These are phyloP conservation scores for Esteya vermicola DNA, from an alignment of 2,329 filamentous ascomycete genomes.

Conservation along the genomic window DNA sequence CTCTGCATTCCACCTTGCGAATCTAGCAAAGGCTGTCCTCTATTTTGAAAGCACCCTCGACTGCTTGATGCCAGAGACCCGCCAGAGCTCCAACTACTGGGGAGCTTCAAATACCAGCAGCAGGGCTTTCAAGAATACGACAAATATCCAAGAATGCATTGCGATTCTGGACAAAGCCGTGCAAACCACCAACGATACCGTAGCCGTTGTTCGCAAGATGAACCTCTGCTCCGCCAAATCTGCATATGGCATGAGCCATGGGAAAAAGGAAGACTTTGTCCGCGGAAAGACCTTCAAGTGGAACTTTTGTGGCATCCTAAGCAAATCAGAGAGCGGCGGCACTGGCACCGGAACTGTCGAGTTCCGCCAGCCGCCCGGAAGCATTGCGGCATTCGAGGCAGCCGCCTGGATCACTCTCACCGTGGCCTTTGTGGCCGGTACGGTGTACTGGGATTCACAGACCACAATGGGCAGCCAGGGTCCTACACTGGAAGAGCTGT, in stretches of 20 bases:
- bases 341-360: conserved; percentile 18
- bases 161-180: conserved; percentile 12
- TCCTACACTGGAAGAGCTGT: conserved; percentile 13
- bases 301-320: conserved; percentile 19
- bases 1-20: conserved; percentile 12
- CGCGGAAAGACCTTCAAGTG: conserved; percentile 26
- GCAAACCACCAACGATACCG: conserved; percentile 10
- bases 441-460: conserved; percentile 7
- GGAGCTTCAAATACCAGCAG: conserved; percentile 20
- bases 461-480: conserved; percentile 6
- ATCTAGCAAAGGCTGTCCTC: conserved; percentile 18
- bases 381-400: conserved; percentile 16
- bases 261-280: conserved; percentile 19
- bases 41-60: conserved; percentile 22
- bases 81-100: conserved; percentile 18
- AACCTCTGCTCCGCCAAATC: conserved; percentile 18
- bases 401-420: conserved; percentile 18
- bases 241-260: conserved; percentile 17
- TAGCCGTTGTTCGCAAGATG: conserved; percentile 13
- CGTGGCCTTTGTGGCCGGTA: conserved; percentile 19
- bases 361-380: conserved; percentile 22
- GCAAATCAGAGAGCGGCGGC: neutral
- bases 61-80: conserved; percentile 14
- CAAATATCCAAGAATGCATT: conserved; percentile 13
- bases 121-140: conserved; percentile 10